Evolutionary conservation across 2,329 filamentous ascomycete species (phyloP), one percentile per base, ranked within the genome.

Genomic region (Aurifilum marmelostoma): DNA sequence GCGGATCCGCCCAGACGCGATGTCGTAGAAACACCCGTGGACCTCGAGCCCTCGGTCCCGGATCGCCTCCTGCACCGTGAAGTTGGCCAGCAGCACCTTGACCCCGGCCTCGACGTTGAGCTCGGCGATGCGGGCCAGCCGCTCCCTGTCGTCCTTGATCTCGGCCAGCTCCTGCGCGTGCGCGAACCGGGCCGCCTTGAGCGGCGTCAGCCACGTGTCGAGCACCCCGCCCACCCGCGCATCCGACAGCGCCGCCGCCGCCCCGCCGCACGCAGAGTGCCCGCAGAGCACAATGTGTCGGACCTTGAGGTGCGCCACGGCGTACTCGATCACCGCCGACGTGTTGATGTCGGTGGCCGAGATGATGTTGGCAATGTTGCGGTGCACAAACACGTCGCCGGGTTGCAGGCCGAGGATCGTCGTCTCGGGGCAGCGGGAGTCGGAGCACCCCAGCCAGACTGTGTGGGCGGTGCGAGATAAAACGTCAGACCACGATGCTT

Each of bases 341-440:
- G 89, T 89, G 81, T 88, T 92, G 78, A 95, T 87, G 78, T 97
- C 93, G 74, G 88, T 89, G 27, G 89, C 83, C 68, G 89, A 88
- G 72, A 97, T 82, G 76, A 95, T 88, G 82, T 97, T 97, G 80
- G 92, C 93, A 78, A 97, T 94, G 83, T 97, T 97, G 77, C 93
- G 91, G 83, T 97, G 93, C 65, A 93, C 91, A 79, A 97, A 97
- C 73, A 97, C 89, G 75, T 97, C 92, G 69, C 93, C 93, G 3
- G 93, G 92, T 75, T 92, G 86, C 69, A 93, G 85, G 75, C 91
- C 90, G 37, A 94, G 86, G 75, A 97, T 86, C 63, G 90, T 93
- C 6, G 92, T 95, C 80, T 96, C 93, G 1, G 93, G 93, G 73
- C 92, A 90, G 72, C 93, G 91, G 52, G 90, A 93, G 83, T 97